These are phyloP conservation scores for Pleurostoma richardsiae DNA, from an alignment of 2,329 filamentous ascomycete genomes.

Conservation along the genomic window DNA sequence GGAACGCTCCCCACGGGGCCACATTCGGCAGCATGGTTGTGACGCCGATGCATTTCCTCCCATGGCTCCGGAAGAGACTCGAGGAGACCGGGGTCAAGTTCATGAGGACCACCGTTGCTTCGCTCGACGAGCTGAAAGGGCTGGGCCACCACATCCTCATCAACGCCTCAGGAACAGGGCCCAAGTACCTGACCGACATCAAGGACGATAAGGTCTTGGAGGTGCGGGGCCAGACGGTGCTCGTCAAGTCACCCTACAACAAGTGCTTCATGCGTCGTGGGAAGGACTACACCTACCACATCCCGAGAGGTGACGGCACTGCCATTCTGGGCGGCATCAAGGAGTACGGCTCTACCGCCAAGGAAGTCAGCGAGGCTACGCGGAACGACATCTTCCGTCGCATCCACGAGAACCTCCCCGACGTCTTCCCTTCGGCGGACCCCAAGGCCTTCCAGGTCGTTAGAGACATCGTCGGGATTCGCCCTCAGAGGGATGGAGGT, in stretches of 20 bases:
- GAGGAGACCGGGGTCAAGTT: conserved; percentile 15
- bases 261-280: conserved; percentile 16
- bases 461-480: conserved; percentile 17
- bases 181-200: conserved; percentile 12
- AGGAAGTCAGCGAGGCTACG: neutral
- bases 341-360: conserved; percentile 6
- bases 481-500: conserved; percentile 12
- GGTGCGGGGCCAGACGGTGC: conserved; percentile 17
- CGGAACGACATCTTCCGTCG: conserved; percentile 11
- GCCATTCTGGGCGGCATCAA: conserved; percentile 17
- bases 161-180: conserved; percentile 16
- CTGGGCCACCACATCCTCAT: conserved; percentile 17
- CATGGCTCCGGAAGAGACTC: conserved; percentile 14
- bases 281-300: conserved; percentile 17
- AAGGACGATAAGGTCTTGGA: conserved; percentile 10
- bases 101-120: conserved; percentile 8
- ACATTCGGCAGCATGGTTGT: conserved; percentile 13
- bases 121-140: conserved; percentile 12
- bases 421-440: conserved; percentile 13
- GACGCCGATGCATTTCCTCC: conserved; percentile 15
- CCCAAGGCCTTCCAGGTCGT: conserved; percentile 9
- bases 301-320: conserved; percentile 16
- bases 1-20: conserved; percentile 4
- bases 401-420: conserved; percentile 13
- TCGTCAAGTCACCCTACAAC: conserved; percentile 13